Evolutionary conservation across 768 basidiomycete genomes (phyloP).

Genomic region (Myochromella boudieri): DNA sequence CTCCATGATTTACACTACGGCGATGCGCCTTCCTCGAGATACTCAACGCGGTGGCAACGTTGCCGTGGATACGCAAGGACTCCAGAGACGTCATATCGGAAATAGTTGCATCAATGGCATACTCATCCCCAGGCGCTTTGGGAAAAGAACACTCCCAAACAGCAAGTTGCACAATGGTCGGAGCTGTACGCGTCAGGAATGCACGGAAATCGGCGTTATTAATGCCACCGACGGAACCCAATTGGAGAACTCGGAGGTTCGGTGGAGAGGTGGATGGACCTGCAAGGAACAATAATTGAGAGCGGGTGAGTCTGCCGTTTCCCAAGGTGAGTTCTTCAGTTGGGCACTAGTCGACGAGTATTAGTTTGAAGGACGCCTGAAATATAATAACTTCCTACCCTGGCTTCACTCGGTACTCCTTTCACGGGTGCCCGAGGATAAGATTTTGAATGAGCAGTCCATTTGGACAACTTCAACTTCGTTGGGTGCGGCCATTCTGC

Average conservation of each 20-base stretch:
- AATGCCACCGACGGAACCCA: constrained; percentile 4
- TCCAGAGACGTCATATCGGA: constrained; percentile 6
- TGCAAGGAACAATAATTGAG: constrained; percentile 4
- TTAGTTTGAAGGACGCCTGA: too few relatives aligned
- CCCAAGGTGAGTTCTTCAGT: neutral
- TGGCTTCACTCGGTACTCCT: too few relatives aligned
- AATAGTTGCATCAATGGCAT: constrained; percentile 14
- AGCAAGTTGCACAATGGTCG: constrained; percentile 6
- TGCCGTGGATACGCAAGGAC: neutral
- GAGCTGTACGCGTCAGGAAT: constrained; percentile 9
- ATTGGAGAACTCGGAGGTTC: neutral
- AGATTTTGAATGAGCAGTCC: too few relatives aligned
- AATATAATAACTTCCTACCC: too few relatives aligned
- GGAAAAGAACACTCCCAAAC: constrained; percentile 8
- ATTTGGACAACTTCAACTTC: neutral
- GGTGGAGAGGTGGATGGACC: neutral
- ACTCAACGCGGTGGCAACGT: constrained; percentile 1
- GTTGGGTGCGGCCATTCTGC: neutral
- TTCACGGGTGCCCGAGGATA: too few relatives aligned
- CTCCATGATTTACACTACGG: too few relatives aligned
- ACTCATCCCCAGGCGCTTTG: constrained; percentile 8
- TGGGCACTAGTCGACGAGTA: neutral
- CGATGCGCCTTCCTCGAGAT: constrained; percentile 6
- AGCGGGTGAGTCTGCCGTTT: neutral
- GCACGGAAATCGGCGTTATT: constrained; percentile 11